phyloP scores from a whole-genome alignment of 441 rosid species.

The Croton laevigatus region DNA sequence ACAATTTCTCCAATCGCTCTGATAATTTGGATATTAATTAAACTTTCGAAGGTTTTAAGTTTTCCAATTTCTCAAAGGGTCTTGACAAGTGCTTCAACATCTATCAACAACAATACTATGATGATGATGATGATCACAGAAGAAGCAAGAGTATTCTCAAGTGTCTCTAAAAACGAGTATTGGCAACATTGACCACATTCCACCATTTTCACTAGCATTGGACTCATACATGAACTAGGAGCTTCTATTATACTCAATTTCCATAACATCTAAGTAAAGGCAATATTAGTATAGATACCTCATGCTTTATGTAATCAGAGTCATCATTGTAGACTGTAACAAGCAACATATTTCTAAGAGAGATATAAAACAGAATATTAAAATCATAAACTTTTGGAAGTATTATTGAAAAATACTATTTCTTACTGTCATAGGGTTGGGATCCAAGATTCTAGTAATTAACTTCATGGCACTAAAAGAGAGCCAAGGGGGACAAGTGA shows the following conservation, averaged over 20 bases:
- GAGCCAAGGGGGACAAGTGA: slow-evolving; percentile 91
- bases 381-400: neutral
- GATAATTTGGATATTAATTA: neutral
- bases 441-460: slow-evolving; percentile 81
- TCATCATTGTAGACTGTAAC: neutral
- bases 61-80: neutral
- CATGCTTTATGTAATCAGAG: neutral
- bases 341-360: neutral
- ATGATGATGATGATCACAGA: neutral
- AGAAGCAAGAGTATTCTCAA: slow-evolving; percentile 1
- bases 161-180: neutral
- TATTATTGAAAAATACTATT: slow-evolving; percentile 9
- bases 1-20: neutral
- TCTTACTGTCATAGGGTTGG: slow-evolving; percentile 90
- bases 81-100: neutral
- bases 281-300: neutral
- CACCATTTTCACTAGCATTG: neutral
- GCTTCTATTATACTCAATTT: neutral
- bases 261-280: neutral
- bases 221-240: neutral
- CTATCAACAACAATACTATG: neutral
- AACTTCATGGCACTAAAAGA: slow-evolving; percentile 78
- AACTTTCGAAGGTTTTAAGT: neutral
- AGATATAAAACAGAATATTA: neutral
- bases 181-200: neutral